Conservation (phyloP, 2,329 filamentous ascomycete genomes). For the Botrytis byssoidea region DNA sequence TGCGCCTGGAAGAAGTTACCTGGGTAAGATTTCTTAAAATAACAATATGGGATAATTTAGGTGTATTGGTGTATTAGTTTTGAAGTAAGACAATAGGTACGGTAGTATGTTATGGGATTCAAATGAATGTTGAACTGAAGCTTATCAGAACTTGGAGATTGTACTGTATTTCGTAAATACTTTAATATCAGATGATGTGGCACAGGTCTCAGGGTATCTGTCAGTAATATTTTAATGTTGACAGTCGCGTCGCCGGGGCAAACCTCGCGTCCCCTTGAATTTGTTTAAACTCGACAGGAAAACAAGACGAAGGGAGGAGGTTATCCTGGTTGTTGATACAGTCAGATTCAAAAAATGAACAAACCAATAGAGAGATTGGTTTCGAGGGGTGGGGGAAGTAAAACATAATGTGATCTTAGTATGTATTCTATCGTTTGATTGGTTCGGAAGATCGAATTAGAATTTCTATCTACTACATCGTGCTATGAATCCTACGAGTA, state of each 20-base stretch:
- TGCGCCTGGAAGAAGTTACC: neutral
- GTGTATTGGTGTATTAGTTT: constrained; percentile 4
- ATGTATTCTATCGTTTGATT: neutral
- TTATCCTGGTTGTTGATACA: neutral
- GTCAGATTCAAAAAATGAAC: neutral
- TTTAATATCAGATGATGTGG: constrained; percentile 15
- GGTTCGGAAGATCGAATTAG: neutral
- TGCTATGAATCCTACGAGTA: neutral
- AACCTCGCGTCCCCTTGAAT: constrained; percentile 9
- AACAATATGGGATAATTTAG: neutral
- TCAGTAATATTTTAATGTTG: constrained; percentile 11
- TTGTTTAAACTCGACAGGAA: neutral
- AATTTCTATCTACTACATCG: neutral
- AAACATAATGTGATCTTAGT: neutral
- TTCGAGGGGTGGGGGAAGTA: neutral
- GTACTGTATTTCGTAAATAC: constrained; percentile 1
- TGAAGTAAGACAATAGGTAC: constrained; percentile 1
- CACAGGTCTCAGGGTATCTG: constrained; percentile 15
- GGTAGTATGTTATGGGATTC: neutral
- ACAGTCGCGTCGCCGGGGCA: constrained; percentile 19
- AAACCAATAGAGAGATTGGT: neutral
- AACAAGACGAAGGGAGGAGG: constrained; percentile 2
- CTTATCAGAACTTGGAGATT: constrained; percentile 8
- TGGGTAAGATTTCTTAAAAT: neutral
- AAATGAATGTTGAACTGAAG: constrained; percentile 13